Percentiles rank a stretch among this genome's conserved stretches.
phyloP scores from a whole-genome alignment of 257 asterid species.

The Nicotiana paniculata region DNA sequence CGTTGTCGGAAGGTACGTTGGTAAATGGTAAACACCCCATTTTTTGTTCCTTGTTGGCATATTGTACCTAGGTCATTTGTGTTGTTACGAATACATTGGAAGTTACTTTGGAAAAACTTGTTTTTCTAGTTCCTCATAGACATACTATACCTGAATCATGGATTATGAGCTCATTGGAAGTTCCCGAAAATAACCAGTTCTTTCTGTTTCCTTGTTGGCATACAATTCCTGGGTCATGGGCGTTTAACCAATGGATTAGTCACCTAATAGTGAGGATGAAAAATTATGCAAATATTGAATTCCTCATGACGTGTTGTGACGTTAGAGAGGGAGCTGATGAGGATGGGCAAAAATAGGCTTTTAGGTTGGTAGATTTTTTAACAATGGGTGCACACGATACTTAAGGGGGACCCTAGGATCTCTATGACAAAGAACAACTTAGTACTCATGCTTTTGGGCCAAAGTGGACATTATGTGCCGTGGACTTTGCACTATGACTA shows the following conservation, averaged over 20 bases:
- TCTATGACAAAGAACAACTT: not conserved
- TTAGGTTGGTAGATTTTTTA: not conserved
- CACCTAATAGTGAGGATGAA: not conserved
- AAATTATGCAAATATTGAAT: not conserved
- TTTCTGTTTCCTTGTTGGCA: not conserved
- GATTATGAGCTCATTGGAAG: not conserved
- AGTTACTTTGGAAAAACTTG: not conserved
- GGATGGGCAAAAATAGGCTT: not conserved
- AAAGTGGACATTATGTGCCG: not conserved
- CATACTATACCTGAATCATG: not conserved
- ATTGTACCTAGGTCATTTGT: not conserved
- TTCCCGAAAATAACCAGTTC: not conserved
- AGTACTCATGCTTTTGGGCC: not conserved
- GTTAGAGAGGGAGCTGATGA: not conserved
- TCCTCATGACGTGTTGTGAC: not conserved
- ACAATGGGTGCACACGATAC: not conserved
- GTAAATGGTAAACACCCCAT: not conserved
- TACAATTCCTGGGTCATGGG: not conserved
- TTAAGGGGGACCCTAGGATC: not conserved
- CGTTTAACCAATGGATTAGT: no score
- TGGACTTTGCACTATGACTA: not conserved
- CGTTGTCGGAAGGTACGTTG: conserved; percentile 63
- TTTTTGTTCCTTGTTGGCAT: not conserved
- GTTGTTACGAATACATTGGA: not conserved
- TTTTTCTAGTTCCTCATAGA: not conserved